Evolutionary conservation across 768 basidiomycete species (phyloP), one percentile per base, ranked within the genome.

Genomic region (Mycena epipterygia): DNA sequence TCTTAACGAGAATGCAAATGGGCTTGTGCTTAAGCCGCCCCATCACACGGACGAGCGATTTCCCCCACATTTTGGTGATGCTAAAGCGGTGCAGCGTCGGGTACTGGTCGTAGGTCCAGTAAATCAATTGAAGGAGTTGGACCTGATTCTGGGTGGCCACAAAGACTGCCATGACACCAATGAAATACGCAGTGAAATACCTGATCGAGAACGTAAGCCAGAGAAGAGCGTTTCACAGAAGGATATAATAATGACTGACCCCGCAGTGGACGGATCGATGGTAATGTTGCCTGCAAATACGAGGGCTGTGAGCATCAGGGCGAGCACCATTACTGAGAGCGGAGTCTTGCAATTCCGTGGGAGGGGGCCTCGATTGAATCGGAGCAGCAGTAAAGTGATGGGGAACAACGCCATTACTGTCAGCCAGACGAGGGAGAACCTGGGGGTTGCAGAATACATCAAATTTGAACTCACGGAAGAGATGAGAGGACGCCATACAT

Each of bases 351-450:
- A 76, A 12, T 74, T 67, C 30, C 91, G 82, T 7, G 82, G 84
- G 4, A 93, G 78, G 35, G 89, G 86, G 19, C 89, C 88, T 19
- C 91, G 87, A 67, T 91, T 91, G 79, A 91, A 92, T 67, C 88
- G 89, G 29, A 93, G 80, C 6, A 92, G 70, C 6, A 93, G 75
- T 4, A 89, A 80, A 3, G 90, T 87, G 19, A 90, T 44, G 0
- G 92, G 90, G 73, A 92, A 93, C 27, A 92, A 77, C 1, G 83
- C 76, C 89, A 93, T 91, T 35, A 91, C 87, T 2, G 86, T 81
- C 25, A 93, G 82, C 90, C 91, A 93, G 16, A 87, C 88, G 7
- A 92, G 83, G 5, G 90, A 88, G 81, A 92, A 92, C 86, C 89
- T 89, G 13, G 5, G 44, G 21, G 16, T 13, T 5, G 6, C 44